Base-by-base conservation (phyloP, 2,329 filamentous ascomycete species). In the Dissoconium aciculare region DNA sequence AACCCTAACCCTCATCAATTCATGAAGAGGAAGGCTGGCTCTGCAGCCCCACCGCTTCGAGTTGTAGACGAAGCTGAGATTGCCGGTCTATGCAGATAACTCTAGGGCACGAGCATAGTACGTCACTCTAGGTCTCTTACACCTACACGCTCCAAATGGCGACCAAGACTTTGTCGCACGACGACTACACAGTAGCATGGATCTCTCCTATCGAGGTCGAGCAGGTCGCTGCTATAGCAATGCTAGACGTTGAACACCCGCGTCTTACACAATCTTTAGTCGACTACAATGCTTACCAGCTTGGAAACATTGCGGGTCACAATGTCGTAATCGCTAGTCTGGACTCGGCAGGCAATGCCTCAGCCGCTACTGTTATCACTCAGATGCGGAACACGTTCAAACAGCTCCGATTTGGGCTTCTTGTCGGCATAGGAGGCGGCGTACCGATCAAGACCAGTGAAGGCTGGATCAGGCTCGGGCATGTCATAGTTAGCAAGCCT, bases 241-340 rank as follows among this genome's bases (percentile, higher is more conserved):
- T 39, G 17, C 31, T 51, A 8, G 44, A 47, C 27, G 29, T 28
- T 16, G 26, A 24, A 6, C 21, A 31, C 21, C n/a, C 12, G 10
- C 16, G 11, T 13, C 15, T 30, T 1, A 5, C 15, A 11, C 6
- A 5, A 10, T 16, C 11, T 24, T 16, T 9, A n/a, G 15, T 14
- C 14, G 43, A 46, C 23, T 28, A 35, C 11, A 46, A 43, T 26
- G 24, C 5, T 8, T 46, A 44, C 33, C 39, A 35, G 3, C 29
- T 43, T 6, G 46, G 46, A 3, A 28, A 31, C 4, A 40, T 47
- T 15, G 43, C 35, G 12, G 17, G 27, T 6, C 47, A 49, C 28
- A 44, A 51, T 30, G 42, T 47, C 12, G 46, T 44, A 5, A 31
- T 49, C 13, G 43, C 43, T 3, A 38, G 32, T 15, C 35, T 50